Percentiles rank a stretch among this genome's conserved stretches.
phyloP scores from a whole-genome alignment of 2,329 filamentous ascomycete species.

The Geosmithia flava region DNA sequence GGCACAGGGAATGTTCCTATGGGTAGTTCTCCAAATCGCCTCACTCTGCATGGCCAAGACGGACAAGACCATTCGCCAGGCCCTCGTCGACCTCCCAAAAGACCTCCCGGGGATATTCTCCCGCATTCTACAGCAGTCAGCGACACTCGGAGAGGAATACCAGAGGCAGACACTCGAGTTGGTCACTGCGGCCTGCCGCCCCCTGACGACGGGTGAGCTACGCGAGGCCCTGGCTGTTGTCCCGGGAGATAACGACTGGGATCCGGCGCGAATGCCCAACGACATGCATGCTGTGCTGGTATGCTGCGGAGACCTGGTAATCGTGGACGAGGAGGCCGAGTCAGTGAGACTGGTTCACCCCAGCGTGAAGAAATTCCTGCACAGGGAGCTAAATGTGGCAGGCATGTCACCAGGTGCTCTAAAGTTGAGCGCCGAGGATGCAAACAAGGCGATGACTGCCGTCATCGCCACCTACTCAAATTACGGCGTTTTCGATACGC shows the following conservation, averaged over 20 bases:
- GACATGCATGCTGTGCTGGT: slow-evolving; percentile 11
- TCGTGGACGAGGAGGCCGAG: slow-evolving; percentile 19
- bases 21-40: slow-evolving; percentile 20
- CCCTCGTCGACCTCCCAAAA: slow-evolving; percentile 15
- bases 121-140: slow-evolving; percentile 14
- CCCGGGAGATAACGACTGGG: slow-evolving; percentile 15
- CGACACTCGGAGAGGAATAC: slow-evolving; percentile 3
- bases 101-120: slow-evolving; percentile 16
- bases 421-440: slow-evolving; percentile 4
- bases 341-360: slow-evolving; percentile 19
- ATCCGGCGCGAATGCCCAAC: slow-evolving; percentile 7
- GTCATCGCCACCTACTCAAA: slow-evolving; percentile 16
- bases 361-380: slow-evolving; percentile 20
- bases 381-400: slow-evolving; percentile 4
- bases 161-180: slow-evolving; percentile 17
- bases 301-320: slow-evolving; percentile 20
- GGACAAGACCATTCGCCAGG: slow-evolving; percentile 19
- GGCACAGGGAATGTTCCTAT: slow-evolving; percentile 24
- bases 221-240: slow-evolving; percentile 23
- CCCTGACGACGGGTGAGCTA: slow-evolving; percentile 19
- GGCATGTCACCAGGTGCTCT: not conserved
- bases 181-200: slow-evolving; percentile 13
- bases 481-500: not conserved
- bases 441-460: slow-evolving; percentile 9
- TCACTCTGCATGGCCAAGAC: slow-evolving; percentile 19